Evolutionary conservation across 768 basidiomycete genomes (phyloP).

Genomic region (Crucibulum laeve): DNA sequence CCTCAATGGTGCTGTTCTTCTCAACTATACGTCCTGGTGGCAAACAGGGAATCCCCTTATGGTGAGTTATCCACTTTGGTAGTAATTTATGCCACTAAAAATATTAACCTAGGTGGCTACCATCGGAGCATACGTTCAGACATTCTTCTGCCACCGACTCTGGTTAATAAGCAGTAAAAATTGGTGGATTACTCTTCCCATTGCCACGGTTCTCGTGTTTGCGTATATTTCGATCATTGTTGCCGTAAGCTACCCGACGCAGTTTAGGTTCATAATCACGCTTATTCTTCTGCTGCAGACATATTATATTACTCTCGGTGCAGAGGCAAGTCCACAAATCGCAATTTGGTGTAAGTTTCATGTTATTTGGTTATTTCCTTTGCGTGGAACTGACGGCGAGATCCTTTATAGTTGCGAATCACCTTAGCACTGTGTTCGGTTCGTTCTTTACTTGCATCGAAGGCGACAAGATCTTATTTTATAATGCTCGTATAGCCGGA

Average conservation of each 20-base stretch:
- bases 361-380: background rate
- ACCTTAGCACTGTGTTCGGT: slow-evolving; percentile 23
- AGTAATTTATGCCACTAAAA: background rate
- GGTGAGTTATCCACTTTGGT: slow-evolving; percentile 14
- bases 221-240: slow-evolving; percentile 20
- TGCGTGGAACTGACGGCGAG: background rate
- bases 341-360: slow-evolving; percentile 21
- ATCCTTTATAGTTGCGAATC: slow-evolving; percentile 21
- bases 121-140: slow-evolving; percentile 26
- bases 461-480: background rate
- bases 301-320: slow-evolving; percentile 19
- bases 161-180: slow-evolving; percentile 19
- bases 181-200: slow-evolving; percentile 15
- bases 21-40: slow-evolving; percentile 28
- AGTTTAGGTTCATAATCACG: too few species aligned
- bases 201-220: slow-evolving; percentile 18
- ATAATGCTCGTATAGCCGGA: too few species aligned
- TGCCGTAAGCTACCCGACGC: slow-evolving; percentile 24
- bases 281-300: slow-evolving; percentile 16
- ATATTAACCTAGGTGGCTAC: slow-evolving; percentile 27
- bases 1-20: slow-evolving; percentile 19
- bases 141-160: slow-evolving; percentile 25
- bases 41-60: slow-evolving; percentile 24
- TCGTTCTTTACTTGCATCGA: too few species aligned
- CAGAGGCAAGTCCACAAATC: slow-evolving; percentile 11